These are phyloP conservation scores for Aegle marmelos DNA, from an alignment of 345 rosid species.

Conservation along the genomic window DNA sequence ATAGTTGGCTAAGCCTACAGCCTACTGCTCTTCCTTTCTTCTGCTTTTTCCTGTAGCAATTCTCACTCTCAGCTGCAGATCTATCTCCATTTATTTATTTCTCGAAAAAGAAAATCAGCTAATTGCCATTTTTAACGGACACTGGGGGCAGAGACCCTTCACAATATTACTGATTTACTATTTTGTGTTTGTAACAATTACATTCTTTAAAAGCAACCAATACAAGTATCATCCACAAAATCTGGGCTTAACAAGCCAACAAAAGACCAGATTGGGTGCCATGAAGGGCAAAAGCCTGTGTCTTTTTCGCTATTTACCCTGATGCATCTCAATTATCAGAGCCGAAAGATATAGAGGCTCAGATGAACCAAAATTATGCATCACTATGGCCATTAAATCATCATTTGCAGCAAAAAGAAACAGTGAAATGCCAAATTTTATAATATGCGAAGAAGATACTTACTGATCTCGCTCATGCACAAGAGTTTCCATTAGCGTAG, in stretches of 20 bases:
- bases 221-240: not conserved
- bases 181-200: not conserved
- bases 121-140: not conserved
- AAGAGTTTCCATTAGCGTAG: conserved; percentile 90
- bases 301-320: not conserved
- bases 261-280: not conserved
- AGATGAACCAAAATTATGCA: not conserved
- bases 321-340: not conserved
- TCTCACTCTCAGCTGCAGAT: not conserved
- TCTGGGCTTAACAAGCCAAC: not conserved
- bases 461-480: conserved; percentile 97
- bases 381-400: not conserved
- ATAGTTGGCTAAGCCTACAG: not conserved
- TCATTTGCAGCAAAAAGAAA: not conserved
- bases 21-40: not conserved
- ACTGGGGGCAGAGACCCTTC: not conserved
- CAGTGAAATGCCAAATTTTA: not conserved
- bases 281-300: not conserved
- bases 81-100: not conserved
- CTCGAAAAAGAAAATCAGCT: not conserved
- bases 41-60: not conserved
- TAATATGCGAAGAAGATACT: conserved; percentile 33
- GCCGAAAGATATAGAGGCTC: not conserved
- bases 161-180: not conserved
- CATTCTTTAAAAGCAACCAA: not conserved